Base-by-base conservation (phyloP, 768 basidiomycete species). In the Suillus bovinus region DNA sequence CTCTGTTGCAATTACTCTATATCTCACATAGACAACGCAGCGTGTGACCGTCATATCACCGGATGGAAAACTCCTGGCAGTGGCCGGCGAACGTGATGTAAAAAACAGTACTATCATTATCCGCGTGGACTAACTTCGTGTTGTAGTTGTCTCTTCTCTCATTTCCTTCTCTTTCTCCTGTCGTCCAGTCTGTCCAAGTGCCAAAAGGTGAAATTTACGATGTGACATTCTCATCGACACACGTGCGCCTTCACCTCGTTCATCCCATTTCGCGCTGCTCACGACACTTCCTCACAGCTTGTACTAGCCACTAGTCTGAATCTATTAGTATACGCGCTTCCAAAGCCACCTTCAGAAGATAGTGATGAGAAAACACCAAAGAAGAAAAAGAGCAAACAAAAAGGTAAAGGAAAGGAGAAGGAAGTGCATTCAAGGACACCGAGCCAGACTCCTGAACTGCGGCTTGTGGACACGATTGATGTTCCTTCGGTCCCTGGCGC, bases 31-130 rank as follows among this genome's bases (percentile, higher is more conserved):
- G 47, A 29, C 55, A 36, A 42, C n/a, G 59, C 71, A 97, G 96
- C 96, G 93, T 87, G 88, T 95, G 27, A 95, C 94, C 1, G 82
- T 86, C 2, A 77, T 98, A 60, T 94, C 94, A 44, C 87, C 87
- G 7, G 81, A 88, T 67, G 82, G 83, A 27, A 79, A 76, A 29
- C 72, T 89, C 44, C 71, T 96, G 6, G 89, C 86, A 5, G 84
- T 88, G 39, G 93, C 87, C 27, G 93, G 94, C 4, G 82, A 83
- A 63, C 85, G 85, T 68, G 83, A 88, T 70, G 92, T 94, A 69
- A 65, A 82, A 68, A 46, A 54, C 71, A 34, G 50, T 74, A 33
- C 59, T 64, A n/a, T 61, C 68, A 56, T 41, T 57, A n/a, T 8
- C 49, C 38, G 29, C 29, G 65, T 16, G 57, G 58, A 8, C 66